phyloP scores from a whole-genome alignment of 495 filamentous ascomycete species.

The Lasiosphaeriaceae sp. region DNA sequence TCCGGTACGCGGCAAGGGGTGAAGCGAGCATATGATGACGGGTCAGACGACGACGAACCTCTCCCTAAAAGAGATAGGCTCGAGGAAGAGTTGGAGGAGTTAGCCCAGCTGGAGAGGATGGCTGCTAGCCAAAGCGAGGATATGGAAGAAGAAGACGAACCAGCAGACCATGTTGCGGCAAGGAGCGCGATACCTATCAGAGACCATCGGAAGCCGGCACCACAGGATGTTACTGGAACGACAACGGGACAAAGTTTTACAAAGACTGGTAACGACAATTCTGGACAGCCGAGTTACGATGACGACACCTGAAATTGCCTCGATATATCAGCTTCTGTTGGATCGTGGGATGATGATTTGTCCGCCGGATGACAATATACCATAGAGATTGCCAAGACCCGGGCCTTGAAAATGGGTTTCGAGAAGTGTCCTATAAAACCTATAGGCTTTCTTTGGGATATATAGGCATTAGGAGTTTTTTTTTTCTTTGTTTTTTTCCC shows the following conservation, averaged over 20 bases:
- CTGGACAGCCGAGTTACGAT: not conserved
- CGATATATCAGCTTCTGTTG: too few species aligned
- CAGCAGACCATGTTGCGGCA: not conserved
- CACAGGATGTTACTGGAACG: too few species aligned
- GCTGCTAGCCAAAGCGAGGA: not conserved
- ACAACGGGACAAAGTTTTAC: not conserved
- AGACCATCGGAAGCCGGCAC: not conserved
- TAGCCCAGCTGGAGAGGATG: constrained; percentile 22
- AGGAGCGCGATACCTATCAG: not conserved
- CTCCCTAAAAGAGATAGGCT: constrained; percentile 27
- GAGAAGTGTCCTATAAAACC: too few species aligned
- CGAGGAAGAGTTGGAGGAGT: constrained; percentile 26
- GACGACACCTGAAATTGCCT: not conserved
- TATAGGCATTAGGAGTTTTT: too few species aligned
- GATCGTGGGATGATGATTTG: too few species aligned
- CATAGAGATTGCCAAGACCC: not conserved
- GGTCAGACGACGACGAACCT: constrained; percentile 15
- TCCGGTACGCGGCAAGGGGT: constrained; percentile 6
- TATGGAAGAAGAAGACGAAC: not conserved
- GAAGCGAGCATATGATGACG: constrained; percentile 22
- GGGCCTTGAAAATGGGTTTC: too few species aligned
- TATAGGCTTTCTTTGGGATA: too few species aligned
- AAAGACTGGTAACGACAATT: not conserved
- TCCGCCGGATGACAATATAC: not conserved
- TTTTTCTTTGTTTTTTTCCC: too few species aligned